Conservation (phyloP, 345 rosid species). For the Kernera saxatilis region DNA sequence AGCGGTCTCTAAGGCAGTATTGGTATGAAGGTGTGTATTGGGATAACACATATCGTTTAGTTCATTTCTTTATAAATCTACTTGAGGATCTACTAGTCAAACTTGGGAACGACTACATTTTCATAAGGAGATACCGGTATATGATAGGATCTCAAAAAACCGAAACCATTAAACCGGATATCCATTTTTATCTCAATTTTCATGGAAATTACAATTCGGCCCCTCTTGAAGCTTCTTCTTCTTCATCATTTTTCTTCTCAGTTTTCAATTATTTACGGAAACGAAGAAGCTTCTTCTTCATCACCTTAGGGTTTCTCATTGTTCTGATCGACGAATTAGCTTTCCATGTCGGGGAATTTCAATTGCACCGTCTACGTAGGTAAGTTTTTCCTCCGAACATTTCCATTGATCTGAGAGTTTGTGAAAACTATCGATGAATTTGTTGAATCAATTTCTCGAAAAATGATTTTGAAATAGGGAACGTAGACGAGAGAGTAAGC, state of each 20-base stretch:
- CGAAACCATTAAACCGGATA: neutral
- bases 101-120: too few relatives aligned
- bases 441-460: neutral
- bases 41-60: too few relatives aligned
- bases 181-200: neutral
- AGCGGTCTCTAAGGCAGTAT: too few relatives aligned
- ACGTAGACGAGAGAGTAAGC: constrained; percentile 81
- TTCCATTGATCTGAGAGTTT: neutral
- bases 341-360: constrained; percentile 44
- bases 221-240: neutral
- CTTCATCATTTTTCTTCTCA: neutral
- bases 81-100: too few relatives aligned
- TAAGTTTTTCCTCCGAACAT: neutral
- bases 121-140: too few relatives aligned
- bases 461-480: constrained; percentile 37
- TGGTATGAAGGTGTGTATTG: too few relatives aligned
- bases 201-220: neutral
- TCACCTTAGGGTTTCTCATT: neutral
- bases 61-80: too few relatives aligned
- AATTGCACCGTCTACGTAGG: constrained; percentile 60
- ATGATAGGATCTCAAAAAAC: neutral
- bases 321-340: neutral
- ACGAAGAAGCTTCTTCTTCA: neutral
- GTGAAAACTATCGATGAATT: neutral
- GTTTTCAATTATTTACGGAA: neutral